phyloP scores from a whole-genome alignment of 805 yeast species.

The Schwanniomyces pseudopolymorphus region DNA sequence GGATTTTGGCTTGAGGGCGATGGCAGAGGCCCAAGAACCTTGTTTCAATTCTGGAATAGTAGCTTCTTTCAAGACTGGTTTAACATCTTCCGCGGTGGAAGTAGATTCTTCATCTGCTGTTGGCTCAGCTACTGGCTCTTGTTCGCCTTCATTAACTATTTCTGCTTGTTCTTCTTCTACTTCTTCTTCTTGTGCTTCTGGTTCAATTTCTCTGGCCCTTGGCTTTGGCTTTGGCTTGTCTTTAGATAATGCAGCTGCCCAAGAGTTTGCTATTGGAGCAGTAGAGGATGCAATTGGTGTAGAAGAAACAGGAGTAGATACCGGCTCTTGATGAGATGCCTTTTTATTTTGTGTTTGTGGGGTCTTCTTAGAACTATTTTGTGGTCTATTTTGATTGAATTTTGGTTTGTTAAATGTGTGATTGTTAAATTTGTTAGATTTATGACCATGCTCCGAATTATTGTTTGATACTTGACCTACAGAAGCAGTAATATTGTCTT shows the following conservation, averaged over 20 bases:
- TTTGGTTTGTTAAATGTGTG: constrained; percentile 8
- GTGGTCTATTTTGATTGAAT: constrained; percentile 10
- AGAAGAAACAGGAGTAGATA: constrained; percentile 15
- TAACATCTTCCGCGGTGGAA: constrained; percentile 8
- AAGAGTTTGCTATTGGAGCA: constrained; percentile 29
- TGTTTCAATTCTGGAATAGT: constrained; percentile 47
- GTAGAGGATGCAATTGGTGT: constrained; percentile 19
- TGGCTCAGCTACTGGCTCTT: constrained; percentile 13
- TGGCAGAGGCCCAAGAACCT: constrained; percentile 71
- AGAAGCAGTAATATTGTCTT: constrained; percentile 8
- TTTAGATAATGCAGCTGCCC: constrained; percentile 45
- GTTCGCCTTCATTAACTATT: constrained; percentile 13
- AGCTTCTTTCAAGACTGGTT: constrained; percentile 35
- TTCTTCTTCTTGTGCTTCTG: constrained; percentile 7
- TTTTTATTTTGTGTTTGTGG: constrained; percentile 11
- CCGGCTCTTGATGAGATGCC: constrained; percentile 4
- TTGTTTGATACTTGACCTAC: constrained; percentile 5
- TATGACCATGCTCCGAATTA: constrained; percentile 10
- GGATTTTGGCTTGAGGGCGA: constrained; percentile 50
- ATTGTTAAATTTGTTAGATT: constrained; percentile 8
- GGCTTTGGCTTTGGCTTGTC: constrained; percentile 33
- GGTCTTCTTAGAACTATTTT: constrained; percentile 8
- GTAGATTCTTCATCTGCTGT: constrained; percentile 7
- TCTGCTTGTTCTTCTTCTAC: constrained; percentile 7
- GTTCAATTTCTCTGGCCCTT: constrained; percentile 5